Evolutionary conservation across 163 green algal genomes (phyloP), one percentile per base, ranked within the genome.

Genomic region (Scenedesmus sp.): DNA sequence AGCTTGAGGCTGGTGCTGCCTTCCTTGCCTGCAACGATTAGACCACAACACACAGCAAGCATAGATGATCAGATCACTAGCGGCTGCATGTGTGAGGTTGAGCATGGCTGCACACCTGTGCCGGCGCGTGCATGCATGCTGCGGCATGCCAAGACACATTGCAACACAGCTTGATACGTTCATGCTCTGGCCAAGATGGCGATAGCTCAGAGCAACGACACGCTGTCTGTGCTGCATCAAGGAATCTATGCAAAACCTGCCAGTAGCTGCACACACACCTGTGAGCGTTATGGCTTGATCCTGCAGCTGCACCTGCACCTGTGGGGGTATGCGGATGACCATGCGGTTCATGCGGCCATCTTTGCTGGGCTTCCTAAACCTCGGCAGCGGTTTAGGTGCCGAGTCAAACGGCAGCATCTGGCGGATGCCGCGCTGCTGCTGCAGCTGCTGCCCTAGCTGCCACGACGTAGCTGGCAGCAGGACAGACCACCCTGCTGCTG

Each of bases 301-400:
- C 23, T 77, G 46, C 60, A 93, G 26, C n/a, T 76, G 1, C 4
- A 91, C 55, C 54, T 88, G 54, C 34, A 93, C 90, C 67, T 93
- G 85, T 1, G 90, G 90, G 4, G 90, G 90, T 3, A 93, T 54
- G 18, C 90, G 85, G 5, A 93, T 84, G n/a, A 93, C 90, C 90
- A 93, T 91, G 12, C 85, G 57, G 18, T 91, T 88, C 85, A 88
- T 87, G 3, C 84, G 84, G 2, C 83, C 90, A 55, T 82, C 90
- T 16, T 84, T 84, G 88, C 18, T 34, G 12, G 84, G 90, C 62
- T 77, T 74, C 34, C 85, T 62, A 34, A 89, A 89, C 20, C 85
- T n/a, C 18, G 90, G 90, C 54, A 91, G 77, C 64, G 90, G 85
- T 46, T 84, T 83, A 2, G 90, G 90, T 2, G 90, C 90, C 46